A percentile compares a stretch with the other conserved stretches of the same genome.
Conservation (phyloP, 352 stramenopile species). For the Pythium coloratum region DNA sequence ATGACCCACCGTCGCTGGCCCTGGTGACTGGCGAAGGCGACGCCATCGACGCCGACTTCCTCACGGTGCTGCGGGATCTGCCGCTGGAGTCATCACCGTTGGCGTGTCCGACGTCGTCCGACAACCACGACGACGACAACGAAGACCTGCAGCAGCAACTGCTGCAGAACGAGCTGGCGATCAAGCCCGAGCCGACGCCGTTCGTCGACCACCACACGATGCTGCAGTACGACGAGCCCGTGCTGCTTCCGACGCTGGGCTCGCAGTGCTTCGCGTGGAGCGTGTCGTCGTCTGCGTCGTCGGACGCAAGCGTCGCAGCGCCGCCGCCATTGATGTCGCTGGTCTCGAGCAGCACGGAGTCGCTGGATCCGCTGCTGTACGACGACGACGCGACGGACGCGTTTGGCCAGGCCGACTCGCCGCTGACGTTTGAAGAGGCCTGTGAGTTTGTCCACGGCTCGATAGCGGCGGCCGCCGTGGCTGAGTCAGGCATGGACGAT, state of each 20-base stretch:
- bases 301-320: neutral
- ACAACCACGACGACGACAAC: neutral
- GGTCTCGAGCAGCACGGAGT: neutral
- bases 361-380: neutral
- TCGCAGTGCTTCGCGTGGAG: neutral
- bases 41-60: conserved; percentile 1
- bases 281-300: neutral
- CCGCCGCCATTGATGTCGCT: neutral
- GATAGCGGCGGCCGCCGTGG: neutral
- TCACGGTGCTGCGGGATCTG: conserved; percentile 4
- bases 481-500: neutral
- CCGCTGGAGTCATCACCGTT: neutral
- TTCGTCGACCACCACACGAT: neutral
- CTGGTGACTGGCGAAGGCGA: neutral
- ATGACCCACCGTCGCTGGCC: neutral
- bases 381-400: neutral
- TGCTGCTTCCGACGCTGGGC: neutral
- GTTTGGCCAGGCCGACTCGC: neutral
- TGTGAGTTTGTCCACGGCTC: conserved; percentile 2
- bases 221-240: neutral
- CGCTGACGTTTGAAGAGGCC: conserved; percentile 2
- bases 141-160: neutral
- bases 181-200: neutral
- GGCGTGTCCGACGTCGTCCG: neutral
- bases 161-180: neutral